A percentile compares a stretch with the other conserved stretches of the same genome.
phyloP scores from a whole-genome alignment of 164 flowering plant species.

The Vitis amurensis region DNA sequence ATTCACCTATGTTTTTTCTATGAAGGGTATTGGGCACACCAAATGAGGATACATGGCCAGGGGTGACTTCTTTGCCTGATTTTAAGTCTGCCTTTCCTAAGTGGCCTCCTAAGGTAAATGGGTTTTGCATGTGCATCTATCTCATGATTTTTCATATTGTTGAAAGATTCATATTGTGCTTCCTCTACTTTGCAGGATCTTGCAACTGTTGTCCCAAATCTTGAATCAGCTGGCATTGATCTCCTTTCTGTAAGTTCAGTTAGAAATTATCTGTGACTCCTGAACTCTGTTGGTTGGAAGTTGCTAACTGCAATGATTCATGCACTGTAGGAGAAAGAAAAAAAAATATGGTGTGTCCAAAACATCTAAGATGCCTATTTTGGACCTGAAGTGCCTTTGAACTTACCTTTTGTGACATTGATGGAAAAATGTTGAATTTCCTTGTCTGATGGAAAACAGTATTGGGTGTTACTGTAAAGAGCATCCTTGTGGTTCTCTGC shows the following conservation, averaged over 20 bases:
- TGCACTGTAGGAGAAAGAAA: too few species aligned
- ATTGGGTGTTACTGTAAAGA: too few species aligned
- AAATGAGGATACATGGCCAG: conserved; percentile 91
- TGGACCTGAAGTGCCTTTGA: too few species aligned
- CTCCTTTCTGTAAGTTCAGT: conserved; percentile 75
- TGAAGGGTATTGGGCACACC: conserved; percentile 88
- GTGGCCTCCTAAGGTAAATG: conserved; percentile 81
- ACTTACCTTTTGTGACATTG: too few species aligned
- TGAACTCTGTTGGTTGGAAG: background rate
- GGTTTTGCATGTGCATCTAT: background rate
- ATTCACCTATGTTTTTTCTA: conserved; percentile 3
- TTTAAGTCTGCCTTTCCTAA: conserved; percentile 87
- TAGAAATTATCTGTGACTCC: background rate
- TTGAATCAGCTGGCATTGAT: conserved; percentile 81
- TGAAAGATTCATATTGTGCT: background rate
- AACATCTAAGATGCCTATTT: too few species aligned
- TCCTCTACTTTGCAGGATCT: conserved; percentile 57
- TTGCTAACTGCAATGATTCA: background rate
- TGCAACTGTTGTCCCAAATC: conserved; percentile 67
- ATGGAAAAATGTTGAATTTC: too few species aligned
- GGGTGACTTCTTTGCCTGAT: conserved; percentile 89
- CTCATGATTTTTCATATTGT: background rate
- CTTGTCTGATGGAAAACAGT: too few species aligned
- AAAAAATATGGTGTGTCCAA: too few species aligned
- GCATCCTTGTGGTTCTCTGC: too few species aligned